A percentile compares a stretch with the other conserved stretches of the same genome.
These are phyloP conservation scores for Rhypophila decipiens DNA, from an alignment of 495 filamentous ascomycete genomes.

Conservation along the genomic window DNA sequence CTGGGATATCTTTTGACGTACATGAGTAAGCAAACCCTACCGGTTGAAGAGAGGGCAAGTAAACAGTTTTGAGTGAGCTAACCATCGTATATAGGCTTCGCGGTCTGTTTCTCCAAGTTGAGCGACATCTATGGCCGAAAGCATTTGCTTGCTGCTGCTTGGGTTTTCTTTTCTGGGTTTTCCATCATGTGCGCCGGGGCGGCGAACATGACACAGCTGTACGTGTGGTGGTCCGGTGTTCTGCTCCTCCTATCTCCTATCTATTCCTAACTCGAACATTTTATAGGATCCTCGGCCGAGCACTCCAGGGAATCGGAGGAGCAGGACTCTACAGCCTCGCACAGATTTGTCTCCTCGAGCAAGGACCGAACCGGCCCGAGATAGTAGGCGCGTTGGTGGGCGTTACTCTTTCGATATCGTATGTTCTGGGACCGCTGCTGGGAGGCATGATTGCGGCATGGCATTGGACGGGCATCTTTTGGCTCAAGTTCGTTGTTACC, in stretches of 20 bases:
- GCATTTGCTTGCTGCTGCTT: slow-evolving; percentile 38
- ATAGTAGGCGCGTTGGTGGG: slow-evolving; percentile 39
- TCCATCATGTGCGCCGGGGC: slow-evolving; percentile 53
- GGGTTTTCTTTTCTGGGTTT: slow-evolving; percentile 48
- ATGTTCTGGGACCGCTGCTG: slow-evolving; percentile 57
- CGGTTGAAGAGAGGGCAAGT: too few relatives aligned
- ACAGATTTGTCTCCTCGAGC: slow-evolving; percentile 49
- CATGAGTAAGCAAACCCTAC: slow-evolving; percentile 37
- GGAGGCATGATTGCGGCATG: slow-evolving; percentile 62
- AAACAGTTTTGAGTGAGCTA: too few relatives aligned
- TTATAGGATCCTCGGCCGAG: slow-evolving; percentile 49
- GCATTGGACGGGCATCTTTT: slow-evolving; percentile 65
- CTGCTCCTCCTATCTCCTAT: too few relatives aligned
- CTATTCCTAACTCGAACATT: not conserved
- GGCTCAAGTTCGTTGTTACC: slow-evolving; percentile 51
- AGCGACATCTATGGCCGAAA: slow-evolving; percentile 56
- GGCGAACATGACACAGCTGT: slow-evolving; percentile 48
- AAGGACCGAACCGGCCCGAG: slow-evolving; percentile 43
- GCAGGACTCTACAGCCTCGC: slow-evolving; percentile 53
- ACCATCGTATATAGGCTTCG: slow-evolving; percentile 36
- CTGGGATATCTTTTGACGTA: slow-evolving; percentile 56
- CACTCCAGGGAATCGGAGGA: slow-evolving; percentile 57
- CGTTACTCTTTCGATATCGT: slow-evolving; percentile 38
- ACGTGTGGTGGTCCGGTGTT: slow-evolving; percentile 10
- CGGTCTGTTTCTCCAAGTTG: slow-evolving; percentile 52